A percentile compares a stretch with the other conserved stretches of the same genome.
These are phyloP conservation scores for Pisolithus marmoratus DNA, from an alignment of 768 basidiomycete species.

Conservation along the genomic window DNA sequence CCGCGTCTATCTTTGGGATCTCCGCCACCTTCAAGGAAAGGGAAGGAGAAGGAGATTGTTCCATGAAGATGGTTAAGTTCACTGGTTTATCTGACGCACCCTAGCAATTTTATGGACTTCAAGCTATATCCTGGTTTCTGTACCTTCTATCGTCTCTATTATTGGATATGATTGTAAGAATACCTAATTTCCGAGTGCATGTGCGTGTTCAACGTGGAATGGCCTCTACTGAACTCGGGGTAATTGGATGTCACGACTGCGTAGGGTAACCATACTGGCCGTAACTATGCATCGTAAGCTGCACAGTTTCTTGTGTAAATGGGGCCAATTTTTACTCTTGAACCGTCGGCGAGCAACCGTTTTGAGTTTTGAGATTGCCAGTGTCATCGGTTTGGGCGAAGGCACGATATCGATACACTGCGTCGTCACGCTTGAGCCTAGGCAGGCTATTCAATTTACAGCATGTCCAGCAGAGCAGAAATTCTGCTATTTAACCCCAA, in stretches of 20 bases:
- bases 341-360: too few relatives aligned
- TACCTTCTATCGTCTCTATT: not conserved
- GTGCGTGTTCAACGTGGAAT: not conserved
- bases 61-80: not conserved
- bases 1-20: slow-evolving; percentile 30
- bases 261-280: too few relatives aligned
- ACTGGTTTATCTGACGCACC: not conserved
- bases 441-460: too few relatives aligned
- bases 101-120: not conserved
- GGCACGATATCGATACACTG: too few relatives aligned
- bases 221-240: not conserved
- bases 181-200: not conserved
- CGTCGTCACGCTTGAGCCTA: too few relatives aligned
- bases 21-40: slow-evolving; percentile 38
- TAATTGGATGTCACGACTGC: not conserved
- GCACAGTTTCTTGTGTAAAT: too few relatives aligned
- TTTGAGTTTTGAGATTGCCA: too few relatives aligned
- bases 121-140: not conserved
- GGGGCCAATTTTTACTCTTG: too few relatives aligned
- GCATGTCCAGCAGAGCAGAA: too few relatives aligned
- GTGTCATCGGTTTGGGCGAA: too few relatives aligned
- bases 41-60: slow-evolving; percentile 39
- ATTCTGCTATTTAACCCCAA: too few relatives aligned
- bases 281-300: too few relatives aligned
- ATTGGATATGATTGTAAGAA: not conserved